Evolutionary conservation across 345 rosid genomes (phyloP).

Genomic region (Eucalyptus marginata): DNA sequence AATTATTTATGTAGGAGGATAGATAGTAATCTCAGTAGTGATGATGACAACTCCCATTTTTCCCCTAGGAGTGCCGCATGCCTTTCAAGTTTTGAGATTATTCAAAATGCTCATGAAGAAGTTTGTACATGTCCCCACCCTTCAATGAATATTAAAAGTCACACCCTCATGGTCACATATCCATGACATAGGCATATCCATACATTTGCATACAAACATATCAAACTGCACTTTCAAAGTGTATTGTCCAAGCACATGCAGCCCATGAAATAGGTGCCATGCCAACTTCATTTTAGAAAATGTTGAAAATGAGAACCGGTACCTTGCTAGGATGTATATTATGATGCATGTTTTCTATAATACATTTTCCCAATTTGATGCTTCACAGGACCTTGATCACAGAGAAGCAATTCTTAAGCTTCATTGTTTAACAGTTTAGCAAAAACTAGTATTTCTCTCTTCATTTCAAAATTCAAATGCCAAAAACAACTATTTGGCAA

Average conservation of each 20-base stretch:
- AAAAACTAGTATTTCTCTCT: not conserved
- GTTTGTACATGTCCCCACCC: not conserved
- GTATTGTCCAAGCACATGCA: not conserved
- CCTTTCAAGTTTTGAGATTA: not conserved
- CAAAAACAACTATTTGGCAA: not conserved
- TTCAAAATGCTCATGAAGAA: not conserved
- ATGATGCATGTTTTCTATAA: not conserved
- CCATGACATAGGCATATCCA: not conserved
- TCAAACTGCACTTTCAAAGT: not conserved
- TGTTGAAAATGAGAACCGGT: not conserved
- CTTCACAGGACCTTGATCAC: not conserved
- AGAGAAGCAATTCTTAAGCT: not conserved
- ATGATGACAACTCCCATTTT: not conserved
- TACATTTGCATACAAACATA: not conserved
- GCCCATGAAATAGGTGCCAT: not conserved
- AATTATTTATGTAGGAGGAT: not conserved
- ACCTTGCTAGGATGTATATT: not conserved
- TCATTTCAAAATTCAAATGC: not conserved
- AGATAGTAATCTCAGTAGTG: not conserved
- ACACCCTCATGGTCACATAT: not conserved
- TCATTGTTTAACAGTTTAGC: not conserved
- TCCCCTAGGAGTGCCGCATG: not conserved
- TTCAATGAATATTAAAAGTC: not conserved
- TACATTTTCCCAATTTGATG: not conserved
- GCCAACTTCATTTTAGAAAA: not conserved